Percentiles rank a stretch among this genome's conserved stretches.
These are phyloP conservation scores for Chimonanthus praecox DNA, from an alignment of 164 flowering plant species.

Conservation along the genomic window DNA sequence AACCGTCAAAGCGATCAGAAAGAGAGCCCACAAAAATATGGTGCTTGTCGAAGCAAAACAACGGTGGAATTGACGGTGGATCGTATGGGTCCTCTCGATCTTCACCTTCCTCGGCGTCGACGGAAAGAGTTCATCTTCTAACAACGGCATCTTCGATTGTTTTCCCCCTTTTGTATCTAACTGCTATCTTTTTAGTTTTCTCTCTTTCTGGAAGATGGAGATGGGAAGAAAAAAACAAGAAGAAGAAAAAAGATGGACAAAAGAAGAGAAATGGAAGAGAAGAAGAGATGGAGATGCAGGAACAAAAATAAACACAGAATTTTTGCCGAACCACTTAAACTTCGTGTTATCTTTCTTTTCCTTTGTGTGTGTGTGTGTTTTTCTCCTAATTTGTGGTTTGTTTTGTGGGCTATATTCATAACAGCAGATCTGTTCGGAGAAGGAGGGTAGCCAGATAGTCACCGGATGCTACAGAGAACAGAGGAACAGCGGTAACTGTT, in stretches of 20 bases:
- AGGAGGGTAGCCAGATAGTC: too few relatives aligned
- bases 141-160: constrained; percentile 11
- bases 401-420: too few relatives aligned
- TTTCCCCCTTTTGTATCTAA: too few relatives aligned
- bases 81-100: constrained; percentile 22
- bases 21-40: constrained; percentile 31
- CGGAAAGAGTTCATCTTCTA: constrained; percentile 26
- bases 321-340: too few relatives aligned
- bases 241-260: neutral
- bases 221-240: neutral
- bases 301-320: too few relatives aligned
- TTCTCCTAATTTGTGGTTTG: too few relatives aligned
- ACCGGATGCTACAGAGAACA: too few relatives aligned
- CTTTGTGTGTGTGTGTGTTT: too few relatives aligned
- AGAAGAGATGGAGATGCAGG: neutral
- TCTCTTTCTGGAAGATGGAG: neutral
- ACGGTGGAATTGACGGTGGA: constrained; percentile 18
- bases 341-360: too few relatives aligned
- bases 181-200: too few relatives aligned
- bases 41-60: constrained; percentile 20
- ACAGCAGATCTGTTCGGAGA: too few relatives aligned
- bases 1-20: constrained; percentile 24
- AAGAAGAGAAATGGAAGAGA: neutral
- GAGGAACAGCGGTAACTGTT: too few relatives aligned
- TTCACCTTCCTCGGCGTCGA: constrained; percentile 44